These are phyloP conservation scores for Diplodia mutila DNA, from an alignment of 2,329 filamentous ascomycete species.

Conservation along the genomic window DNA sequence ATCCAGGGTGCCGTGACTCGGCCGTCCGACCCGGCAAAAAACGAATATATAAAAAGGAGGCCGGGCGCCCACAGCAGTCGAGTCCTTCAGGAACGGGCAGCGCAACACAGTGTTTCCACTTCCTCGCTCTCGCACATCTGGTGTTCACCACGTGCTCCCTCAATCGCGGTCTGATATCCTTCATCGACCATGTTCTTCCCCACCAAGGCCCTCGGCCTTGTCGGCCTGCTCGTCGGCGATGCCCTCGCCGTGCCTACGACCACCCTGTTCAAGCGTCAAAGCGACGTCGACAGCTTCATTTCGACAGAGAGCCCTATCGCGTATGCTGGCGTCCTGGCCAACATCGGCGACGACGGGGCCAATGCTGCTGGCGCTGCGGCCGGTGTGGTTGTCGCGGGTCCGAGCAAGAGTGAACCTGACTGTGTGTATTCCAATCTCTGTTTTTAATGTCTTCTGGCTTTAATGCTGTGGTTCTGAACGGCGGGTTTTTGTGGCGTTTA, in stretches of 20 bases:
- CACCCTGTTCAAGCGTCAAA: slow-evolving; percentile 3
- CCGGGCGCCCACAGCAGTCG: neutral
- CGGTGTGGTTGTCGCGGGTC: slow-evolving; percentile 50
- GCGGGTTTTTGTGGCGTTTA: neutral
- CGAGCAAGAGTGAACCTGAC: slow-evolving; percentile 46
- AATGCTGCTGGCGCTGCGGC: slow-evolving; percentile 33
- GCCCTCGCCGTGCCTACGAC: slow-evolving; percentile 1
- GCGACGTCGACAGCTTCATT: slow-evolving; percentile 13
- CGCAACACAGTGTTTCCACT: neutral
- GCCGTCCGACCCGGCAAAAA: neutral
- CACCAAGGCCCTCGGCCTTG: slow-evolving; percentile 12
- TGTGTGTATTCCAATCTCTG: slow-evolving; percentile 34
- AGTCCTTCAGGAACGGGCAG: neutral
- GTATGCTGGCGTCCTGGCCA: slow-evolving; percentile 13
- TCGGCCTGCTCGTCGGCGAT: neutral
- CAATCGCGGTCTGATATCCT: neutral
- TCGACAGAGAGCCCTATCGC: slow-evolving; percentile 22
- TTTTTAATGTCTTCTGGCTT: neutral
- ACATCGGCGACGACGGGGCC: slow-evolving; percentile 21
- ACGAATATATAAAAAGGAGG: slow-evolving; percentile 2
- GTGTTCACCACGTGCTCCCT: too few species aligned
- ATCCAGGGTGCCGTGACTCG: slow-evolving; percentile 12
- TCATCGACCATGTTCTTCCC: neutral
- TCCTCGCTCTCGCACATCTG: neutral
- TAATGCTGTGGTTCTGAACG: too few species aligned